phyloP scores from a whole-genome alignment of 2,329 filamentous ascomycete genomes.

The Fusarium sp. region DNA sequence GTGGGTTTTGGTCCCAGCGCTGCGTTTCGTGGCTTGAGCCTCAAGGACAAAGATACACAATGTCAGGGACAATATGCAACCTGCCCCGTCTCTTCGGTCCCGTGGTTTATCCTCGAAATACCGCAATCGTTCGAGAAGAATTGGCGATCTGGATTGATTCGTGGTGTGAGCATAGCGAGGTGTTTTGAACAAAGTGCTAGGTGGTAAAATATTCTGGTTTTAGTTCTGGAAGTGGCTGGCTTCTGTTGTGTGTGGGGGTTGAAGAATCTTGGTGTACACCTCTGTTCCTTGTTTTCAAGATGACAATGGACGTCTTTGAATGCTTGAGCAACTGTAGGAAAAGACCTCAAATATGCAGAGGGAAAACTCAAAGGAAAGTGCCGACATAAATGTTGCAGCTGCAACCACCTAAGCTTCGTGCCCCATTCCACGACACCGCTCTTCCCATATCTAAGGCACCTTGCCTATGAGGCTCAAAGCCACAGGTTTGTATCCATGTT shows the following conservation, averaged over 20 bases:
- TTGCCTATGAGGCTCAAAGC: not conserved
- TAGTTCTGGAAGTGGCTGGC: constrained; percentile 18
- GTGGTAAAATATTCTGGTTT: constrained; percentile 10
- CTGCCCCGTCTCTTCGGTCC: not conserved
- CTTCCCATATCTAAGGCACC: not conserved
- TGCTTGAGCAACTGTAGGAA: not conserved
- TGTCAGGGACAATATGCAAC: not conserved
- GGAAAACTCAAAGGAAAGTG: not conserved
- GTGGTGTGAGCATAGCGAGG: not conserved
- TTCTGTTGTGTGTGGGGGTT: not conserved
- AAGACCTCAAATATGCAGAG: not conserved
- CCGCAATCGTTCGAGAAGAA: constrained; percentile 20
- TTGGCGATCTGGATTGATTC: not conserved
- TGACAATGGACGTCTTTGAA: not conserved
- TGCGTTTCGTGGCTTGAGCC: constrained; percentile 31
- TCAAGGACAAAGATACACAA: constrained; percentile 1
- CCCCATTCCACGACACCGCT: constrained; percentile 30
- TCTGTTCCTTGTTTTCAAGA: constrained; percentile 12
- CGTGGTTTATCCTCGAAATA: constrained; percentile 9
- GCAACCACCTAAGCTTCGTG: not conserved
- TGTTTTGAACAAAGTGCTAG: not conserved
- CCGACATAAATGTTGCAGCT: not conserved
- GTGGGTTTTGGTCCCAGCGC: constrained; percentile 9
- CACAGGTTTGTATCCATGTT: not conserved
- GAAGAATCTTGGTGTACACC: not conserved